These are phyloP conservation scores for Elongisporangium undulatum DNA, from an alignment of 352 stramenopile species.

Conservation along the genomic window DNA sequence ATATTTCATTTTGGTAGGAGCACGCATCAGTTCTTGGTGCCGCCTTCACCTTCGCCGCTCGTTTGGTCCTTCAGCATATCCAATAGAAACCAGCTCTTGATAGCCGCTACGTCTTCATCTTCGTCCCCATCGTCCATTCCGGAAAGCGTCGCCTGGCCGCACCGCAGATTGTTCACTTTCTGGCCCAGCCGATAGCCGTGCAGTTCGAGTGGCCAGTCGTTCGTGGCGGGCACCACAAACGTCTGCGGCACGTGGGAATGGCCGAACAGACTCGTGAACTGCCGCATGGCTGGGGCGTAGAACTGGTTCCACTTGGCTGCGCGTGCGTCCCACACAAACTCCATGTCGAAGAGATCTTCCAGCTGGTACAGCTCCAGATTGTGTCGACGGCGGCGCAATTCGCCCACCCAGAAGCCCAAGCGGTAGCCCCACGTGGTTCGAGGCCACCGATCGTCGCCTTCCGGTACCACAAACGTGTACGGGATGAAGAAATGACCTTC, in stretches of 20 bases:
- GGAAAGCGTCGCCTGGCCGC: slow-evolving; percentile 8
- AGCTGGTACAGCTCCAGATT: slow-evolving; percentile 29
- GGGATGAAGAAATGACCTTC: slow-evolving; percentile 30
- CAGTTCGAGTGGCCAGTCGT: slow-evolving; percentile 19
- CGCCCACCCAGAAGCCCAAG: slow-evolving; percentile 32
- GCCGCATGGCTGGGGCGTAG: slow-evolving; percentile 27
- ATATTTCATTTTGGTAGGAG: not conserved
- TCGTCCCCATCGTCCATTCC: slow-evolving; percentile 9
- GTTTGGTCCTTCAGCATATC: slow-evolving; percentile 24
- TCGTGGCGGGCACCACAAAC: slow-evolving; percentile 33
- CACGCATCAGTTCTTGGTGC: not conserved
- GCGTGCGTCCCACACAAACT: slow-evolving; percentile 31
- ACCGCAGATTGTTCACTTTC: slow-evolving; percentile 42
- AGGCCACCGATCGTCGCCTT: slow-evolving; percentile 17
- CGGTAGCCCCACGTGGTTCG: slow-evolving; percentile 34
- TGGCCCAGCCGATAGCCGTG: slow-evolving; percentile 32
- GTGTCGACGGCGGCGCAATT: slow-evolving; percentile 23
- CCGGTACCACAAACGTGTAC: slow-evolving; percentile 23
- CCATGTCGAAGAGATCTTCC: slow-evolving; percentile 17
- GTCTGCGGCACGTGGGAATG: slow-evolving; percentile 24
- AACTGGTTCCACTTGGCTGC: slow-evolving; percentile 32
- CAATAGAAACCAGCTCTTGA: slow-evolving; percentile 44
- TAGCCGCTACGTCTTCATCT: slow-evolving; percentile 28
- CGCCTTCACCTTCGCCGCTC: not conserved
- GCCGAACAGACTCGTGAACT: slow-evolving; percentile 23